phyloP scores from a whole-genome alignment of 441 rosid species.

The Populus tomentosa region DNA sequence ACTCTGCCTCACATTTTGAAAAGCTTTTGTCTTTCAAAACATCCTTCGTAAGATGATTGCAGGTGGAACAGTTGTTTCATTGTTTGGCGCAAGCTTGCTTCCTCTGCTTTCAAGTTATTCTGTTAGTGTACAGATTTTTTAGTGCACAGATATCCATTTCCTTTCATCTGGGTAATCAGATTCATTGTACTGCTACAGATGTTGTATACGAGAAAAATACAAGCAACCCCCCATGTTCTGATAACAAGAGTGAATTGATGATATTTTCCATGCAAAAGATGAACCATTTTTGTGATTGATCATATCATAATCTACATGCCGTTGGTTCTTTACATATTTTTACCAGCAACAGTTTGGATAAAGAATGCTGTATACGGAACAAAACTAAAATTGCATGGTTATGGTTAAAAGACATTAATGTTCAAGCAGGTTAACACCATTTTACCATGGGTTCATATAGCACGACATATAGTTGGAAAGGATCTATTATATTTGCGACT shows the following conservation, averaged over 20 bases:
- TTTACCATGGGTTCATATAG: background rate
- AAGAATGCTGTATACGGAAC: too few species aligned
- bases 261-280: background rate
- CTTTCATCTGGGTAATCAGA: too few species aligned
- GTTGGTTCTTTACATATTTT: too few species aligned
- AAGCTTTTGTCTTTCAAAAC: conserved; percentile 40
- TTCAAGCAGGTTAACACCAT: too few species aligned
- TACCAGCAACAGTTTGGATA: too few species aligned
- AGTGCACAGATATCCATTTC: too few species aligned
- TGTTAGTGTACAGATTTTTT: background rate
- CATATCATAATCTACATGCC: background rate
- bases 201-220: background rate
- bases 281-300: background rate
- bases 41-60: conserved; percentile 33
- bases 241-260: background rate
- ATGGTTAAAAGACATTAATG: too few species aligned
- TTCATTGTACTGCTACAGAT: background rate
- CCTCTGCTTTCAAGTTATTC: background rate
- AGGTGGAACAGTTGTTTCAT: background rate
- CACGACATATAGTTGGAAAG: background rate
- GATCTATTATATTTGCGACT: background rate
- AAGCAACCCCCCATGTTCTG: background rate
- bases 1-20: conserved; percentile 29
- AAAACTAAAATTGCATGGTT: too few species aligned
- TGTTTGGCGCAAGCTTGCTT: background rate